phyloP scores from a whole-genome alignment of 371 early-diverging fungal species.

The Furculomyces boomerangus region DNA sequence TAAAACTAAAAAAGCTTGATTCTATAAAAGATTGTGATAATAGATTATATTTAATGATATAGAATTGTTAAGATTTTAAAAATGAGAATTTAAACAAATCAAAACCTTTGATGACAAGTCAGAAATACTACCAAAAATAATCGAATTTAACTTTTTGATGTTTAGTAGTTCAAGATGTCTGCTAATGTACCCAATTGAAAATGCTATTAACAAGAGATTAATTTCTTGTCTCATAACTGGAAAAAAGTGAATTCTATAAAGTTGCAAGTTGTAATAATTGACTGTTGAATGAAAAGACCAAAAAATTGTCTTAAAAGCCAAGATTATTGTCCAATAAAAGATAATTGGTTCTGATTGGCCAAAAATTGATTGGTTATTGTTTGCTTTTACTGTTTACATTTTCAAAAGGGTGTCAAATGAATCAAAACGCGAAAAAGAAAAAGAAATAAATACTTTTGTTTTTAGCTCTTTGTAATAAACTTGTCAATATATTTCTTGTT shows the following conservation, averaged over 20 bases:
- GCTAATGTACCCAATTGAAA: slow-evolving; percentile 23
- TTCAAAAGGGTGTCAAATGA: not conserved
- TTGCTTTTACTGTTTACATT: not conserved
- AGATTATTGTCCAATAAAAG: not conserved
- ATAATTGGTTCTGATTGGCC: not conserved
- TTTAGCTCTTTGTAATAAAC: not conserved
- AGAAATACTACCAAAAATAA: slow-evolving; percentile 7
- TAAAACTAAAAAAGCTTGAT: slow-evolving; percentile 4
- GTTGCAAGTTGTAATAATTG: not conserved
- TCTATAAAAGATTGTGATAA: not conserved
- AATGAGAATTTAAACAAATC: not conserved
- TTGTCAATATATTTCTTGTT: not conserved
- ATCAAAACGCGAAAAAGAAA: not conserved
- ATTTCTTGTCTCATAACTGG: slow-evolving; percentile 22
- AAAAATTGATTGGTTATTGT: too few species aligned
- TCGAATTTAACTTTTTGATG: slow-evolving; percentile 16
- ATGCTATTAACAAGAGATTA: slow-evolving; percentile 22
- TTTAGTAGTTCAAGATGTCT: slow-evolving; percentile 25
- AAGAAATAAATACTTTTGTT: not conserved
- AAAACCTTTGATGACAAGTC: slow-evolving; percentile 15
- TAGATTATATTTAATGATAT: not conserved
- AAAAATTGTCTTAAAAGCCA: not conserved
- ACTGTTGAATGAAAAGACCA: not conserved
- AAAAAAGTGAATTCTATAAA: not conserved
- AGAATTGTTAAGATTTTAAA: not conserved